phyloP scores from a whole-genome alignment of 352 stramenopile genomes.

The Globisporangium cylindrosporum region DNA sequence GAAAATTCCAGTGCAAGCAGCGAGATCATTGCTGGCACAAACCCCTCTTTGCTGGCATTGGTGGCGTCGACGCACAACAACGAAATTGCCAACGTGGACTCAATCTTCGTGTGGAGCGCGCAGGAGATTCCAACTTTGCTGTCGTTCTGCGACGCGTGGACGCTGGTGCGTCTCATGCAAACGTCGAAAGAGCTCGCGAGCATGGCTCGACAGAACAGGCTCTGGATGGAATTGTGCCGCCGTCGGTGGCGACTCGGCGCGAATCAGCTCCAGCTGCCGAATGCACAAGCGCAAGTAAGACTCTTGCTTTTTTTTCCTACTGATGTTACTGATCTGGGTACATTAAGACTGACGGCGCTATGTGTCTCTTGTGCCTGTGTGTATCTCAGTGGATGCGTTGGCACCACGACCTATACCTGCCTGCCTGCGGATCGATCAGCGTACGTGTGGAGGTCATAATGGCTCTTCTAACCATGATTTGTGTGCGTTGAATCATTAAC shows the following conservation, averaged over 20 bases:
- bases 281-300: slow-evolving; percentile 9
- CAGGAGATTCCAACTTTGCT: slow-evolving; percentile 45
- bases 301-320: not conserved
- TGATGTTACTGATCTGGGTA: not conserved
- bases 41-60: not conserved
- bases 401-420: slow-evolving; percentile 38
- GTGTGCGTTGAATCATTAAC: not conserved
- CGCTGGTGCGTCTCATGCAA: slow-evolving; percentile 30
- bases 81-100: slow-evolving; percentile 1
- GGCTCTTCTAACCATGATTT: not conserved
- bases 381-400: slow-evolving; percentile 31
- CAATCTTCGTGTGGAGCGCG: slow-evolving; percentile 31
- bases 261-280: not conserved
- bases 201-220: slow-evolving; percentile 19
- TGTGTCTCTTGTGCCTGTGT: not conserved
- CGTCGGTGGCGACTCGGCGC: slow-evolving; percentile 29
- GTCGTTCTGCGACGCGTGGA: slow-evolving; percentile 53
- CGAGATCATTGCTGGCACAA: not conserved
- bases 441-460: slow-evolving; percentile 18
- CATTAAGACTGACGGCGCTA: not conserved
- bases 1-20: not conserved
- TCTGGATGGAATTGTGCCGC: slow-evolving; percentile 36
- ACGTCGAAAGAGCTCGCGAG: slow-evolving; percentile 29
- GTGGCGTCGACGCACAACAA: not conserved
- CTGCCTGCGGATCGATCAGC: slow-evolving; percentile 31